Evolutionary conservation across 1,284 basidiomycete species (phyloP), one percentile per base, ranked within the genome.

Genomic region (Cutaneotrichosporon sp.): DNA sequence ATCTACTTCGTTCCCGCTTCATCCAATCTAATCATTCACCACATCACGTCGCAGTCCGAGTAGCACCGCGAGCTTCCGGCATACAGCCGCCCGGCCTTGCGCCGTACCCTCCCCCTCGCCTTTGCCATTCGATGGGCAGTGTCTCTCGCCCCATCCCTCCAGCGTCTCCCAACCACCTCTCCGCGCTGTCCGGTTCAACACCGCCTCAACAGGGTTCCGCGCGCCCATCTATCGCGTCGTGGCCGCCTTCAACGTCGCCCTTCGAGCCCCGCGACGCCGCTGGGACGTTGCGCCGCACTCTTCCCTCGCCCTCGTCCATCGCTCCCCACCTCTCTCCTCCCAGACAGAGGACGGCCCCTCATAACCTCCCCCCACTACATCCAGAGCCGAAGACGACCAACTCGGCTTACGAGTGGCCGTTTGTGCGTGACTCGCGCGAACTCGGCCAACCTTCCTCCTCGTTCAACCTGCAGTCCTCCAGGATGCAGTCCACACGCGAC

Each of bases 391-490:
- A 42, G 38, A 42, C 38, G 16, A 42, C 38, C 38, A 42, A n/a
- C n/a, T n/a, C 38, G 9, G 5, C 16, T 18, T 9, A 42, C 38
- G 38, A 42, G 16, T 42, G 38, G 38, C 38, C 7, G 13, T 42
- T 42, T 42, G 38, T 18, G 38, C 38, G 38, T 18, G 38, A 42
- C 38, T n/a, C 18, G 38, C 38, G 18, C 63, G 63, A 14, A 54
- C 61, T 18, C 63, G 62, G 29, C 56, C 60, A 13, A 63, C 55
- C 69, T 67, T n/a, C 4, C 38, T 42, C 38, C 38, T 42, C 38
- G 7, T 42, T 18, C 38, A 42, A 42, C 38, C 18, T 42, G 38
- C 16, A 42, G 38, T n/a, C 7, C 2, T 42, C 38, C 38, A 42
- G 38, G 38, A 42, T 42, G 38, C 38, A 42, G 18, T 18, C 38